Conservation (phyloP, 2,329 filamentous ascomycete genomes). For the Colletotrichum tanaceti region DNA sequence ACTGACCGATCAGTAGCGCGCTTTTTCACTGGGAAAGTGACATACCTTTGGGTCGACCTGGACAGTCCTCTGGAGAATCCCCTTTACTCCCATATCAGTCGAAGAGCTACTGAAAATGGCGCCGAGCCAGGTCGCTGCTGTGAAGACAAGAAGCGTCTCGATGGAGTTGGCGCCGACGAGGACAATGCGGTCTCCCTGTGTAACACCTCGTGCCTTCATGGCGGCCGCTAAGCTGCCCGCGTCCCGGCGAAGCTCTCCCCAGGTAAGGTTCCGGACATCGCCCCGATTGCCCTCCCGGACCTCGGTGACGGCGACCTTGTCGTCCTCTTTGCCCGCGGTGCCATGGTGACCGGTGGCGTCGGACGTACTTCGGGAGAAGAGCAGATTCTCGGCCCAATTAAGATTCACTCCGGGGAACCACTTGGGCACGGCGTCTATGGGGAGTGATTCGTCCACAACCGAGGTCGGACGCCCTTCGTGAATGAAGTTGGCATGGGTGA, state of each 20-base stretch:
- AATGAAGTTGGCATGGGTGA: slow-evolving; percentile 70
- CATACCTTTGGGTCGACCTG: slow-evolving; percentile 78
- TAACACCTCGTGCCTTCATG: slow-evolving; percentile 73
- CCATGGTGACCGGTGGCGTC: slow-evolving; percentile 58
- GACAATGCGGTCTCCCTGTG: slow-evolving; percentile 79
- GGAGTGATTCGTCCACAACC: slow-evolving; percentile 76
- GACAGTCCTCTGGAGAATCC: slow-evolving; percentile 77
- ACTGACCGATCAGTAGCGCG: slow-evolving; percentile 50
- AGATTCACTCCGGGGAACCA: slow-evolving; percentile 82
- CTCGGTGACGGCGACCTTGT: slow-evolving; percentile 76
- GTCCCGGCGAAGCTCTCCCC: slow-evolving; percentile 71
- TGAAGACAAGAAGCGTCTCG: slow-evolving; percentile 77
- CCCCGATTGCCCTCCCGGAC: slow-evolving; percentile 72
- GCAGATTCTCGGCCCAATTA: slow-evolving; percentile 85
- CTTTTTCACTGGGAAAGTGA: background rate
- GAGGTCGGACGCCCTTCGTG: slow-evolving; percentile 68
- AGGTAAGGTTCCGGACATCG: slow-evolving; percentile 69
- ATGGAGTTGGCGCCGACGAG: slow-evolving; percentile 80
- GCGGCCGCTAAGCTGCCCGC: slow-evolving; percentile 73
- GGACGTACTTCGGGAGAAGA: slow-evolving; percentile 66
- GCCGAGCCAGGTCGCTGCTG: slow-evolving; percentile 77
- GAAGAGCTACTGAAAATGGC: slow-evolving; percentile 80
- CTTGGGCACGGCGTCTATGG: slow-evolving; percentile 76
- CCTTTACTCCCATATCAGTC: slow-evolving; percentile 86
- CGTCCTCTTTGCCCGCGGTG: slow-evolving; percentile 75